These are phyloP conservation scores for Lachancea meyersii DNA, from an alignment of 805 yeast species.

Conservation along the genomic window DNA sequence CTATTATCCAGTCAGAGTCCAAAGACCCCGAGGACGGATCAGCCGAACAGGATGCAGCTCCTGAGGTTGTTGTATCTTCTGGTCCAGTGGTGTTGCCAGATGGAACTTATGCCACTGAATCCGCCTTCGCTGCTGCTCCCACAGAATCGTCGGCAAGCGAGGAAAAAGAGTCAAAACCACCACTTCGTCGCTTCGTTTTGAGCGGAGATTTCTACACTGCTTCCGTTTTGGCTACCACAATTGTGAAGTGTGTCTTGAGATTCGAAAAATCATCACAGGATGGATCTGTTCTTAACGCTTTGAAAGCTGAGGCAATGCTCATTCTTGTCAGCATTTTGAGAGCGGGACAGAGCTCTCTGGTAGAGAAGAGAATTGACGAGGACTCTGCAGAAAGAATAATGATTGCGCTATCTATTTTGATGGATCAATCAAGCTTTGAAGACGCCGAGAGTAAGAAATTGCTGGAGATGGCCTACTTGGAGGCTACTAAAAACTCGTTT, in stretches of 20 bases:
- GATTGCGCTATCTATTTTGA: constrained; percentile 73
- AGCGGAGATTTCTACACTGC: constrained; percentile 89
- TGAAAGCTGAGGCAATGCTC: constrained; percentile 90
- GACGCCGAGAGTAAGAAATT: constrained; percentile 37
- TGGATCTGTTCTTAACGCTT: constrained; percentile 62
- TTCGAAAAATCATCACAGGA: constrained; percentile 52
- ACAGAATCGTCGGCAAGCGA: constrained; percentile 62
- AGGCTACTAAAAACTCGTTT: constrained; percentile 83
- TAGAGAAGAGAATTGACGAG: constrained; percentile 78
- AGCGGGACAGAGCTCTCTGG: constrained; percentile 70
- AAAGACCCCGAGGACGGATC: constrained; percentile 31
- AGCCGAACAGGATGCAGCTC: constrained; percentile 32
- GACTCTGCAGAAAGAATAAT: constrained; percentile 93
- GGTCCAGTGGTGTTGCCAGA: constrained; percentile 93
- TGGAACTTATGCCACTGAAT: constrained; percentile 97
- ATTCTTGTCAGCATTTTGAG: constrained; percentile 87
- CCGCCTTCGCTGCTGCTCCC: constrained; percentile 77
- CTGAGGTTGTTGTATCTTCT: constrained; percentile 27
- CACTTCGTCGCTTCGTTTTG: constrained; percentile 73
- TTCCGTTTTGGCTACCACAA: constrained; percentile 78
- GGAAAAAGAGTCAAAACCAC: constrained; percentile 49
- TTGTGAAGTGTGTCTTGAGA: constrained; percentile 81
- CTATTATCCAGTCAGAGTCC: constrained; percentile 72
- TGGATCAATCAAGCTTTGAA: constrained; percentile 48
- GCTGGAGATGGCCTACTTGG: constrained; percentile 66